Conservation (phyloP, 202 grass and related monocot genomes). For the Eragrostis tef region DNA sequence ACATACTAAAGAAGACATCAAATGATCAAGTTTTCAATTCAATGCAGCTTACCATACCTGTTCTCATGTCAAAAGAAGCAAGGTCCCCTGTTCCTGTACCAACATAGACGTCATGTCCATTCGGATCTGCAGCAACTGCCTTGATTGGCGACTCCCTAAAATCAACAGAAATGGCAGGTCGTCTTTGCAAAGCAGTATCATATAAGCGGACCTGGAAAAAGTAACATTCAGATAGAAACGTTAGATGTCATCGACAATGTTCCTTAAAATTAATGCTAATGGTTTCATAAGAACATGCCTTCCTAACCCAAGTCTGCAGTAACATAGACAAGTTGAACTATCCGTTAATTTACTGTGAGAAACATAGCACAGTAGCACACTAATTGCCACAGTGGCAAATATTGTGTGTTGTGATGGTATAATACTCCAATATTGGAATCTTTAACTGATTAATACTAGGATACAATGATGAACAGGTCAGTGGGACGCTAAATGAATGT, state of each 20-base stretch:
- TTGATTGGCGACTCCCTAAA: slow-evolving; percentile 86
- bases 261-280: slow-evolving; percentile 2
- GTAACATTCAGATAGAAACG: not conserved
- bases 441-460: not conserved
- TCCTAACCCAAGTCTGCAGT: slow-evolving; percentile 17
- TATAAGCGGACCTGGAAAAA: slow-evolving; percentile 82
- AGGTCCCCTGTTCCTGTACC: slow-evolving; percentile 88
- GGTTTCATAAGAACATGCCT: not conserved
- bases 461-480: not conserved
- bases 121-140: slow-evolving; percentile 73
- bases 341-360: not conserved
- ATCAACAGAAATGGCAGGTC: slow-evolving; percentile 77
- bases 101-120: slow-evolving; percentile 83
- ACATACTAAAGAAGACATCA: slow-evolving; percentile 27
- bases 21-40: slow-evolving; percentile 24
- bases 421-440: not conserved
- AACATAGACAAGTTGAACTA: not conserved
- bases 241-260: slow-evolving; percentile 19
- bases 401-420: not conserved
- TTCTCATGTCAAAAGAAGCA: slow-evolving; percentile 92
- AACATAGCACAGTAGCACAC: not conserved
- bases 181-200: slow-evolving; percentile 79
- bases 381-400: not conserved
- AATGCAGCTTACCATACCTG: slow-evolving; percentile 54
- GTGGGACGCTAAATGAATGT: not conserved